A percentile compares a stretch with the other conserved stretches of the same genome.
phyloP scores from a whole-genome alignment of 805 yeast genomes.

The Cyberlindnera japonica region DNA sequence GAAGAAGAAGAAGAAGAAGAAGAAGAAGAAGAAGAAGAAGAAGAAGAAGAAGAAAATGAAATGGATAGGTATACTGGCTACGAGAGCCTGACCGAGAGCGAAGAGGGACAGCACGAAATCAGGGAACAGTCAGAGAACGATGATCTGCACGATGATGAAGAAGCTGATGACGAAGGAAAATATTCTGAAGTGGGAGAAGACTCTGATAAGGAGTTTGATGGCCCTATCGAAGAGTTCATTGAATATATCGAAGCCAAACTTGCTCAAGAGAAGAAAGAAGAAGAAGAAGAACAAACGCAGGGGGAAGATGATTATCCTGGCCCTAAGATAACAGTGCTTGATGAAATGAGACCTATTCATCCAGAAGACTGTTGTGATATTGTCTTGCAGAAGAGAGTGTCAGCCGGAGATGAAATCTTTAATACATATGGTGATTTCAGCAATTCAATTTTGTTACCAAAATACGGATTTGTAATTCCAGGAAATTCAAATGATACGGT shows the following conservation, averaged over 20 bases:
- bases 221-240: slow-evolving; percentile 29
- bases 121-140: too few species aligned
- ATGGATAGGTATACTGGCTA: too few species aligned
- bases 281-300: slow-evolving; percentile 16
- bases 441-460: slow-evolving; percentile 61
- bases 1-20: slow-evolving; percentile 13
- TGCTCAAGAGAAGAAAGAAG: slow-evolving; percentile 14
- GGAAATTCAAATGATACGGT: slow-evolving; percentile 55
- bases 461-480: slow-evolving; percentile 72
- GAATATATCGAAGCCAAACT: slow-evolving; percentile 27
- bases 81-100: too few species aligned
- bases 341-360: slow-evolving; percentile 33
- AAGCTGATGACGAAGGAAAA: slow-evolving; percentile 21
- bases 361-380: slow-evolving; percentile 71
- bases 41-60: slow-evolving; percentile 9
- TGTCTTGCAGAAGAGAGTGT: slow-evolving; percentile 41
- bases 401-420: slow-evolving; percentile 58
- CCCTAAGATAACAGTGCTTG: slow-evolving; percentile 12
- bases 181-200: slow-evolving; percentile 12
- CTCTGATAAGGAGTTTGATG: slow-evolving; percentile 22
- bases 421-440: slow-evolving; percentile 79
- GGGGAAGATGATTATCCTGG: slow-evolving; percentile 15
- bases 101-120: too few species aligned
- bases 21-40: slow-evolving; percentile 9
- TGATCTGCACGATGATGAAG: slow-evolving; percentile 17